Evolutionary conservation across 73 alveolate species (phyloP).

Genomic region (Paramecium bursaria): DNA sequence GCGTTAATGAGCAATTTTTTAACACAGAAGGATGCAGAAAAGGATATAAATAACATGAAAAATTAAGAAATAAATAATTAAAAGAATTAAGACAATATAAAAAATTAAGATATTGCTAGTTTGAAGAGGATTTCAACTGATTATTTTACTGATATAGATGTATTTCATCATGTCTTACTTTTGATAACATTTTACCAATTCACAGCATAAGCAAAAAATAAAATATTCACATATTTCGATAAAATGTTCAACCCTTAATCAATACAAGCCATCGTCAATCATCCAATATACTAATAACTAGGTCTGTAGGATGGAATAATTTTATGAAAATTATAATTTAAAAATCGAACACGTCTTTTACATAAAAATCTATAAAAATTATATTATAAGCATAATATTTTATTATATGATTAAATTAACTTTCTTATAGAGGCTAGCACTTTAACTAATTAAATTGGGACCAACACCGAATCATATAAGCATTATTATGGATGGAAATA

Average conservation of each 20-base stretch:
- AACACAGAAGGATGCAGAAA: constrained; percentile 43
- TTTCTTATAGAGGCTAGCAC: background rate
- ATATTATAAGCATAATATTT: too few relatives aligned
- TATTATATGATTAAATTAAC: too few relatives aligned
- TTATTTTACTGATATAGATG: constrained; percentile 20
- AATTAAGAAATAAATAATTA: too few relatives aligned
- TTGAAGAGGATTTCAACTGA: too few relatives aligned
- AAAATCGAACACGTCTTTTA: too few relatives aligned
- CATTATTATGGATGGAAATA: constrained; percentile 84
- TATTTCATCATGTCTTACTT: constrained; percentile 31
- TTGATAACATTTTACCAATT: constrained; percentile 56
- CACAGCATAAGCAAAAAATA: constrained; percentile 40
- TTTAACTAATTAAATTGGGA: constrained; percentile 46
- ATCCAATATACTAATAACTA: constrained; percentile 45
- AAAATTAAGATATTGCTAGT: too few relatives aligned
- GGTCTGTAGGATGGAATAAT: constrained; percentile 27
- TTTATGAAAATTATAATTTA: too few relatives aligned
- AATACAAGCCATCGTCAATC: background rate
- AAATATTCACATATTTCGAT: constrained; percentile 30
- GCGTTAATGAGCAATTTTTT: constrained; percentile 40
- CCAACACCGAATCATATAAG: constrained; percentile 77
- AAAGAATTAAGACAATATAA: too few relatives aligned
- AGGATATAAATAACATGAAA: constrained; percentile 2
- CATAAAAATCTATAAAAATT: too few relatives aligned
- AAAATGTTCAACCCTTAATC: constrained; percentile 4